Percentiles rank a stretch among this genome's conserved stretches.
These are phyloP conservation scores for Colletotrichum spinosum DNA, from an alignment of 2,329 filamentous ascomycete genomes.

Conservation along the genomic window DNA sequence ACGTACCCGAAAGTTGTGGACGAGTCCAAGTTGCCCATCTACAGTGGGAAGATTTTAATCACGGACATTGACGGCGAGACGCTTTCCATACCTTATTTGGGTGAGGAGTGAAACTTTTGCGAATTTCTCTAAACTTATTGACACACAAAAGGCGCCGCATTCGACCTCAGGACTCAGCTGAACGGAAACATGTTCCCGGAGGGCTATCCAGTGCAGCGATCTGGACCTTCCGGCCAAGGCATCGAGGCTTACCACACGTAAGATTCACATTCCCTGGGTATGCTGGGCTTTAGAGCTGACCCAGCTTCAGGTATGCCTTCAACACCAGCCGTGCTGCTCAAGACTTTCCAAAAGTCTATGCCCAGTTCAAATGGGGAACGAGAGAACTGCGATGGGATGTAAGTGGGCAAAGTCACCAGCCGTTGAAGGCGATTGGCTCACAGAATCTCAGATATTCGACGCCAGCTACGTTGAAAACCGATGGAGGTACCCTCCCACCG, in stretches of 20 bases:
- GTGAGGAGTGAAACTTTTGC: slow-evolving; percentile 18
- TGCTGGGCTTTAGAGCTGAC: background rate
- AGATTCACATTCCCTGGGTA: background rate
- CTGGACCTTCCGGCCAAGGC: slow-evolving; percentile 15
- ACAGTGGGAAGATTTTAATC: slow-evolving; percentile 49
- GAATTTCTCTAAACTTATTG: background rate
- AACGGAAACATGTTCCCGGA: slow-evolving; percentile 25
- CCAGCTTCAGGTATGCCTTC: slow-evolving; percentile 17
- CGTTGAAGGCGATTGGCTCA: background rate
- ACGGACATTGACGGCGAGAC: slow-evolving; percentile 45
- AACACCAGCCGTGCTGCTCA: slow-evolving; percentile 35
- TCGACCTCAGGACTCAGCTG: slow-evolving; percentile 31
- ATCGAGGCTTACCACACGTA: slow-evolving; percentile 29
- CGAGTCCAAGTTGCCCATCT: slow-evolving; percentile 47
- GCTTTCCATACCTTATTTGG: slow-evolving; percentile 48
- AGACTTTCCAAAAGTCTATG: slow-evolving; percentile 39
- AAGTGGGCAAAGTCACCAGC: background rate
- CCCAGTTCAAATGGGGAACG: slow-evolving; percentile 32
- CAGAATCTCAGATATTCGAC: slow-evolving; percentile 40
- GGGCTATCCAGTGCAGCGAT: slow-evolving; percentile 18
- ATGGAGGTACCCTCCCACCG: slow-evolving; percentile 45
- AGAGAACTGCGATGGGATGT: slow-evolving; percentile 39
- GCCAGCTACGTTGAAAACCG: slow-evolving; percentile 40
- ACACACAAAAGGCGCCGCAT: slow-evolving; percentile 20
- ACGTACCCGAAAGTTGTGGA: slow-evolving; percentile 41